Conservation (phyloP, 2,329 filamentous ascomycete species). For the Xylaria sp. region DNA sequence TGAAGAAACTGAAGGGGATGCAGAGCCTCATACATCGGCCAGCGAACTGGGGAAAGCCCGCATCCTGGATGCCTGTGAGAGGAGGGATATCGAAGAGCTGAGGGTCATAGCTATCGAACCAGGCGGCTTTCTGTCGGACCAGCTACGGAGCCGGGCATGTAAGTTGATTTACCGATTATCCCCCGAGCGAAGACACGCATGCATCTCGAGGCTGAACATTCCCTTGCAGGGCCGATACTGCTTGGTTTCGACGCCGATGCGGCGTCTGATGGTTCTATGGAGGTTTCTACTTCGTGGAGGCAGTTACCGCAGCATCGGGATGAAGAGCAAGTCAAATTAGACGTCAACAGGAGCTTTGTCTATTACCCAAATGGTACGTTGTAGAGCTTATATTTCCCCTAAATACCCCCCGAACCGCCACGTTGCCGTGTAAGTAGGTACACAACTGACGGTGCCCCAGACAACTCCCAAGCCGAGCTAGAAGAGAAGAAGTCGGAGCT, state of each 20-base stretch:
- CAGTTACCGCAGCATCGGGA: slow-evolving; percentile 80
- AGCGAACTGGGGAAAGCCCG: slow-evolving; percentile 52
- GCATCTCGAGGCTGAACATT: slow-evolving; percentile 10
- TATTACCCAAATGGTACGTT: slow-evolving; percentile 85
- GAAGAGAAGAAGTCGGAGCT: slow-evolving; percentile 78
- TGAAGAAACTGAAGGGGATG: slow-evolving; percentile 33
- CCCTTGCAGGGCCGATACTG: slow-evolving; percentile 60
- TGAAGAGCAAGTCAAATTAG: slow-evolving; percentile 89
- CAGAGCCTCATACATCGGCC: slow-evolving; percentile 26
- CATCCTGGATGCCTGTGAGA: slow-evolving; percentile 69
- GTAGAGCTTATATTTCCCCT: slow-evolving; percentile 38
- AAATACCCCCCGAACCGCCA: not conserved
- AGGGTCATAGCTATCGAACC: slow-evolving; percentile 67
- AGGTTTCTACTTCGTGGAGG: slow-evolving; percentile 60
- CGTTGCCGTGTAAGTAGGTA: no score
- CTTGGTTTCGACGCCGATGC: slow-evolving; percentile 50
- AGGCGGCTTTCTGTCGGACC: slow-evolving; percentile 75
- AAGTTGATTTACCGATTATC: slow-evolving; percentile 54
- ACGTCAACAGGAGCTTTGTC: slow-evolving; percentile 96
- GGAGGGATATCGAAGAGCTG: slow-evolving; percentile 65
- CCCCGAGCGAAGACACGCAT: slow-evolving; percentile 13
- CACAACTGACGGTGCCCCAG: slow-evolving; percentile 52
- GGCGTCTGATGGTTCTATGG: slow-evolving; percentile 37
- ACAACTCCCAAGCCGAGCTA: slow-evolving; percentile 75
- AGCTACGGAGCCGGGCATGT: slow-evolving; percentile 80